Base-by-base conservation (phyloP, 805 yeast species). In the Grigorovia yakushimaensis region DNA sequence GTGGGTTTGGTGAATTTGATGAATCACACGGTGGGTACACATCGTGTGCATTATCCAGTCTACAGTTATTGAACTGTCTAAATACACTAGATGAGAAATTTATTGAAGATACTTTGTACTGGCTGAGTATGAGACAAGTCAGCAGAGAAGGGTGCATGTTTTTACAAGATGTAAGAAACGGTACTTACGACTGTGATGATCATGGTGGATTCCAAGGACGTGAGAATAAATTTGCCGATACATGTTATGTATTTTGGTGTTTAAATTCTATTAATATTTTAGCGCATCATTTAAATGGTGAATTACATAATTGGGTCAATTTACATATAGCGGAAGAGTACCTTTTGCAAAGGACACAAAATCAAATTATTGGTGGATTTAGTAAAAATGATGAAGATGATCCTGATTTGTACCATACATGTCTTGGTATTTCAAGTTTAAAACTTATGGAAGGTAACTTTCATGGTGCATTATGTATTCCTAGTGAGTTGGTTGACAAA, bases 1-100 rank as follows among this genome's bases (percentile, higher is more conserved):
- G 97, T 1, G 97, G 96, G 0, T 64, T 86, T 42, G 84, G 89
- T 5, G 62, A 67, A 4, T 58, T 60, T 37, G 65, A 70, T 13
- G 98, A 91, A 62, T 71, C 88, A 2, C 97, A 91, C 65, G 81
- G 88, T 7, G 98, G 98, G 0, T 72, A 84, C 49, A 84, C 95
- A 0, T 91, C 79, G 58, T 89, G 97, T 66, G 96, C 85, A 0
- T 55, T 89, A 21, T 83, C 84, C 0, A 63, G 84, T 1, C 68
- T 88, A 48, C 57, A 61, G 33, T 54, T 85, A 39, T 55, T 73
- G 5, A 68, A 59, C 4, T 49, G 52, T 11, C 30, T 70, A 8
- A 59, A 58, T 18, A n/a, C 41, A n/a, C 36, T 58, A 7, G 47
- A 47, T 6, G 33, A 44, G 2, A 42, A 42, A 1, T 61, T 64